These are phyloP conservation scores for Bruguiera gymnorhiza DNA, from an alignment of 345 rosid genomes.

Conservation along the genomic window DNA sequence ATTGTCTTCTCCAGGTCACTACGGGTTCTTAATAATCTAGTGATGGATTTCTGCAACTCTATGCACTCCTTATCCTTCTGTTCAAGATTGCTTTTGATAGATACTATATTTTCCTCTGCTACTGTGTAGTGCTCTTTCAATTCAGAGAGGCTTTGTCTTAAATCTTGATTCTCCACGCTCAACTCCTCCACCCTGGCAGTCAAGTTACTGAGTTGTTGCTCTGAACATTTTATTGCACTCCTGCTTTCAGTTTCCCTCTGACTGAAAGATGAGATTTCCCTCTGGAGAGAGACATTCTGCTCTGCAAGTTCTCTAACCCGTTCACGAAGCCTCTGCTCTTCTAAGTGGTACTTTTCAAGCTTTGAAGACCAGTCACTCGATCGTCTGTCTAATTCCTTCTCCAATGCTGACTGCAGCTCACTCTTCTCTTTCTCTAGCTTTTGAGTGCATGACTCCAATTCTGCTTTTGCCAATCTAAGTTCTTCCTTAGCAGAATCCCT, in stretches of 20 bases:
- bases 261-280: conserved; percentile 63
- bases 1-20: conserved; percentile 83
- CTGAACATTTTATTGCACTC: conserved; percentile 47
- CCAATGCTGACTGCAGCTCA: conserved; percentile 75
- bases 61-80: conserved; percentile 90
- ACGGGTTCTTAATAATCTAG: conserved; percentile 67
- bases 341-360: conserved; percentile 72
- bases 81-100: conserved; percentile 58
- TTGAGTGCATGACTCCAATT: conserved; percentile 47
- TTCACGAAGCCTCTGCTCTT: conserved; percentile 90
- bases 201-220: conserved; percentile 59
- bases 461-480: conserved; percentile 49
- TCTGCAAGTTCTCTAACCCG: conserved; percentile 96
- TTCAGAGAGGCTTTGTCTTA: conserved; percentile 48
- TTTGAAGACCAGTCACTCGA: conserved; percentile 87
- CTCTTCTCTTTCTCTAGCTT: conserved; percentile 74
- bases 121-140: conserved; percentile 51
- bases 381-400: conserved; percentile 95
- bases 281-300: conserved; percentile 90
- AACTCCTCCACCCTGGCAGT: conserved; percentile 47
- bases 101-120: conserved; percentile 48
- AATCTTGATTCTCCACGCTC: conserved; percentile 48
- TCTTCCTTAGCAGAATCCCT: conserved; percentile 62
- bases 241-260: conserved; percentile 69
- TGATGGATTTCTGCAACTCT: conserved; percentile 71